A percentile compares a stretch with the other conserved stretches of the same genome.
These are phyloP conservation scores for Singerocomus inundabilis DNA, from an alignment of 1,284 basidiomycete genomes.

Conservation along the genomic window DNA sequence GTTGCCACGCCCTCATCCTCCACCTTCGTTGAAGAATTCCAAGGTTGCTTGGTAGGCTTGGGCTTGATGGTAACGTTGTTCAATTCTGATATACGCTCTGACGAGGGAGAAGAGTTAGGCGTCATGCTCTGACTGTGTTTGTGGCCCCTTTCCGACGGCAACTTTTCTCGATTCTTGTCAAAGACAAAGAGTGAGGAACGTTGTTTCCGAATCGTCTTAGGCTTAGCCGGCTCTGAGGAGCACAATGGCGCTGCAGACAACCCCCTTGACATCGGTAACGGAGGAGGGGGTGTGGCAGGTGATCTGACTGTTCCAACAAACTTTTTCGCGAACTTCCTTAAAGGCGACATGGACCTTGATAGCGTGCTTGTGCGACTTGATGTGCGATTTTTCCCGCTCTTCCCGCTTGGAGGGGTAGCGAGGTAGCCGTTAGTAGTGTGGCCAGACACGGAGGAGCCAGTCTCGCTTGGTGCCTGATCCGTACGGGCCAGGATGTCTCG, in stretches of 20 bases:
- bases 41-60: conserved; percentile 46
- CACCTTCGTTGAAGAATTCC: conserved; percentile 80
- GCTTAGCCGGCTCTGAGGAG: conserved; percentile 51
- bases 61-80: conserved; percentile 47
- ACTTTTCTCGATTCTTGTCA: conserved; percentile 36
- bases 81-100: conserved; percentile 34
- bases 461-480: conserved; percentile 61
- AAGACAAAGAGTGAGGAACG: conserved; percentile 60
- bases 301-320: conserved; percentile 48
- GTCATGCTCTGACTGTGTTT: conserved; percentile 70
- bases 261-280: conserved; percentile 31
- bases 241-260: conserved; percentile 34
- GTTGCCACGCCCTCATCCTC: conserved; percentile 48
- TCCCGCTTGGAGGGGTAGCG: conserved; percentile 56
- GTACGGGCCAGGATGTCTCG: conserved; percentile 57
- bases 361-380: conserved; percentile 54
- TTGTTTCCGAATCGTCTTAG: conserved; percentile 46
- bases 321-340: conserved; percentile 70
- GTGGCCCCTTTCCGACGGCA: conserved; percentile 54
- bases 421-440: conserved; percentile 56
- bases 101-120: conserved; percentile 58
- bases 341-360: conserved; percentile 73
- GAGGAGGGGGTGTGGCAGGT: conserved; percentile 50
- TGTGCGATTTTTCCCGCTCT: conserved; percentile 42
- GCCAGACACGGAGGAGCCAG: conserved; percentile 64